Evolutionary conservation across 306 rosid species (phyloP).

Genomic region (Elaeagnus macrophylla): DNA sequence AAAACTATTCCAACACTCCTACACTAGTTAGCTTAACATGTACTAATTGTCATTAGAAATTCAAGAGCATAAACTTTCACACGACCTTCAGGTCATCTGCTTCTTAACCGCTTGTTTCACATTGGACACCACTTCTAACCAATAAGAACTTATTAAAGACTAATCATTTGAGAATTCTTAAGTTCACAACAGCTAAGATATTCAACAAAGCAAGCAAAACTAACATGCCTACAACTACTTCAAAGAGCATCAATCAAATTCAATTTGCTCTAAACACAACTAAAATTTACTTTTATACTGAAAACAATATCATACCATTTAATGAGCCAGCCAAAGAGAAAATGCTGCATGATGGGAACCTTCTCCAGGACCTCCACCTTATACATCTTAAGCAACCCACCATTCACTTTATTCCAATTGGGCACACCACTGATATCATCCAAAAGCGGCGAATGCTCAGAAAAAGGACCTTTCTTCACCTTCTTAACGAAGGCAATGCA

Average conservation of each 20-base stretch:
- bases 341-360: conserved; percentile 99
- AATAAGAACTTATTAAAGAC: not conserved
- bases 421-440: conserved; percentile 98
- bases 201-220: not conserved
- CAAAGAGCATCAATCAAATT: not conserved
- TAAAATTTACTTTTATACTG: not conserved
- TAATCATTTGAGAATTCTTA: not conserved
- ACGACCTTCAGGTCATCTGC: not conserved
- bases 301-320: conserved; percentile 43
- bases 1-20: too few relatives aligned
- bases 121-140: not conserved
- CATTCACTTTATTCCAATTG: conserved; percentile 81
- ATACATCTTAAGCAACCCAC: conserved; percentile 95
- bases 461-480: conserved; percentile 92
- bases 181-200: not conserved
- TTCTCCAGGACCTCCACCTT: conserved; percentile 95
- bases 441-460: conserved; percentile 93
- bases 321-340: conserved; percentile 83
- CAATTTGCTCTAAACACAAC: not conserved
- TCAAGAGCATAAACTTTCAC: not conserved
- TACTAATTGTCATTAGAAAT: not conserved
- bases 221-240: not conserved
- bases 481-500: conserved; percentile 66
- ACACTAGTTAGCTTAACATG: too few relatives aligned
- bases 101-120: not conserved